Evolutionary conservation across 305 asterid genomes (phyloP), one percentile per base, ranked within the genome.

Genomic region (Petunia hybrid): DNA sequence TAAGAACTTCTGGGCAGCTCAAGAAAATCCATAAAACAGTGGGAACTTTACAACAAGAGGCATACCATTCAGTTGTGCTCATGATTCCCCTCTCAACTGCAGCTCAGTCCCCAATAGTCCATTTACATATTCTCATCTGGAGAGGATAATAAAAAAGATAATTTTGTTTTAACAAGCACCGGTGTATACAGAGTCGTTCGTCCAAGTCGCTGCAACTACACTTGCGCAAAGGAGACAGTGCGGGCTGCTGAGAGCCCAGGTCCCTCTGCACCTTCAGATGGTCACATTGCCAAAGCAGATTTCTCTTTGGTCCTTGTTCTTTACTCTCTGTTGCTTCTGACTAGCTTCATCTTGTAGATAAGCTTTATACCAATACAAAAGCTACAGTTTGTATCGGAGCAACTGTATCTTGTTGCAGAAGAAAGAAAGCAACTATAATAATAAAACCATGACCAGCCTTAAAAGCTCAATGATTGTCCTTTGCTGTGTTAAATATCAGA

Each of bases 51-150:
- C 97, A 3, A 48, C 90, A 62, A 85, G 84, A 45, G 89, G 81
- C 70, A 85, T 88, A 48, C 87, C 97, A 22, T 96, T 96, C 85
- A 82, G 89, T 79, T 96, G 99, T 66, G 98, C 98, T 71, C 40
- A 84, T 12, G 93, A 92, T 84, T 96, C 99, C 75, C 99, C 99
- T 43, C 88, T 92, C 83, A 82, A 90, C 56, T 96, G 98, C 80
- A 90, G 89, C 82, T 22, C 87, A 3, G 95, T 93, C 69, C 95
- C 95, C 73, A 89, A 89, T 82, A 92, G 89, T 86, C 88, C 83
- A 45, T 85, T 82, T 89, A 87, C 79, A 89, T 96, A 82, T 96
- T 88, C 89, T 93, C 99, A 1, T 94, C 90, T 10, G 99, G 97
- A 79, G 86, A 93, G 82, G 99, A 96, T 85, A 96, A 92, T 87